Evolutionary conservation across 2,329 filamentous ascomycete genomes (phyloP).

Genomic region (Exophiala calicioides): DNA sequence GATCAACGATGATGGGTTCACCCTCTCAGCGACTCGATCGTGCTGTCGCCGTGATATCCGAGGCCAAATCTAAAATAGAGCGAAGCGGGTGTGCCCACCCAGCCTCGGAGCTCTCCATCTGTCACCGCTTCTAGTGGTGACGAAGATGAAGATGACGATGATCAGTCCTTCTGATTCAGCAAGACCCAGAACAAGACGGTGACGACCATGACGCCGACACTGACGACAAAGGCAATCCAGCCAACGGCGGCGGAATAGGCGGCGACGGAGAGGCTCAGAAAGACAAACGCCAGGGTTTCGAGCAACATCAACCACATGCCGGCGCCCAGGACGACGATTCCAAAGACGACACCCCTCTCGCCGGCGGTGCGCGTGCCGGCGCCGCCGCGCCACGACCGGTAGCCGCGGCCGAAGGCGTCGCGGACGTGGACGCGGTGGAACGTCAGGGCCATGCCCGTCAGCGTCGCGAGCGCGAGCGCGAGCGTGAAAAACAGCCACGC

Average conservation of each 20-base stretch:
- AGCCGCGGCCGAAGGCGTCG: constrained; percentile 27
- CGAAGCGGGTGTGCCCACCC: no score
- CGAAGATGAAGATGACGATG: no score
- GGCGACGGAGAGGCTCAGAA: constrained; percentile 21
- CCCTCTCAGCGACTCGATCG: no score
- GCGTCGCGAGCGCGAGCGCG: constrained; percentile 18
- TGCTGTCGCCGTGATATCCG: no score
- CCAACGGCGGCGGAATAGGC: constrained; percentile 22
- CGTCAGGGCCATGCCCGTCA: constrained; percentile 18
- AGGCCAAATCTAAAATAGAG: no score
- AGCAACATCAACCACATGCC: constrained; percentile 23
- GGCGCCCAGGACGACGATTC: constrained; percentile 22
- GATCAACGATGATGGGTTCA: no score
- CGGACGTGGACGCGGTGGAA: constrained; percentile 24
- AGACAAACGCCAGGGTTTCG: constrained; percentile 24
- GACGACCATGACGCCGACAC: constrained; percentile 20
- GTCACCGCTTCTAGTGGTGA: no score
- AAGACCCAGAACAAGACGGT: constrained; percentile 21
- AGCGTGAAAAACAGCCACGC: constrained; percentile 26
- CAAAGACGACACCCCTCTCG: constrained; percentile 24
- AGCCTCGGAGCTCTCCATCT: no score
- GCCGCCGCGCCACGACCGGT: constrained; percentile 23
- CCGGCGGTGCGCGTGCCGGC: constrained; percentile 20
- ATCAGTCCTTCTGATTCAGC: constrained; percentile 23
- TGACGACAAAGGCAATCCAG: constrained; percentile 25